Conservation (phyloP, 2,329 filamentous ascomycete genomes). For the Camillea tinctor region DNA sequence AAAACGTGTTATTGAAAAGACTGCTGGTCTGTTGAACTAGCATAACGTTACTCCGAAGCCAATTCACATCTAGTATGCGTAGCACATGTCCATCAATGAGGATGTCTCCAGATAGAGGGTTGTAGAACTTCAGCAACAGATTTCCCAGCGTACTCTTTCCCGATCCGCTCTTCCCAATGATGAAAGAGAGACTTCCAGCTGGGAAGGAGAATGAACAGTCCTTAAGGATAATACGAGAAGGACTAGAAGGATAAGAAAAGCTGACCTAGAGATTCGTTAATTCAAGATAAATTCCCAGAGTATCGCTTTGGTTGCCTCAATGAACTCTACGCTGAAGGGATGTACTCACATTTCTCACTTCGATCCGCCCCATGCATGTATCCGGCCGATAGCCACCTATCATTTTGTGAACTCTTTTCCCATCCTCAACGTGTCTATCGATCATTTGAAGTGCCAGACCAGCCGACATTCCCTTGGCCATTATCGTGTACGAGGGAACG, state of each 20-base stretch:
- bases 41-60: slow-evolving; percentile 76
- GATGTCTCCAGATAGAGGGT: slow-evolving; percentile 63
- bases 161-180: slow-evolving; percentile 84
- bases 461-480: slow-evolving; percentile 78
- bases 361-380: slow-evolving; percentile 64
- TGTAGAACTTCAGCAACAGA: slow-evolving; percentile 76
- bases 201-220: slow-evolving; percentile 68
- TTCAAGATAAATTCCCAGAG: no score
- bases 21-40: slow-evolving; percentile 80
- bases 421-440: slow-evolving; percentile 30
- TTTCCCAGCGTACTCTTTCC: slow-evolving; percentile 89
- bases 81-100: slow-evolving; percentile 65
- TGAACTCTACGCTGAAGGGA: neutral
- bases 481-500: slow-evolving; percentile 71
- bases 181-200: slow-evolving; percentile 70
- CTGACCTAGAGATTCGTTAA: slow-evolving; percentile 55
- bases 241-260: slow-evolving; percentile 77
- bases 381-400: slow-evolving; percentile 34
- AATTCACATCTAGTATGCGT: slow-evolving; percentile 60
- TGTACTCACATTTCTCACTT: slow-evolving; percentile 62
- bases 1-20: slow-evolving; percentile 79
- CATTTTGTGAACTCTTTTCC: slow-evolving; percentile 28
- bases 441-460: slow-evolving; percentile 59
- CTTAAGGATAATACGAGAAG: slow-evolving; percentile 57
- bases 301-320: slow-evolving; percentile 7